Evolutionary conservation across 805 yeast genomes (phyloP).

Genomic region (Candida palmyrensis): DNA sequence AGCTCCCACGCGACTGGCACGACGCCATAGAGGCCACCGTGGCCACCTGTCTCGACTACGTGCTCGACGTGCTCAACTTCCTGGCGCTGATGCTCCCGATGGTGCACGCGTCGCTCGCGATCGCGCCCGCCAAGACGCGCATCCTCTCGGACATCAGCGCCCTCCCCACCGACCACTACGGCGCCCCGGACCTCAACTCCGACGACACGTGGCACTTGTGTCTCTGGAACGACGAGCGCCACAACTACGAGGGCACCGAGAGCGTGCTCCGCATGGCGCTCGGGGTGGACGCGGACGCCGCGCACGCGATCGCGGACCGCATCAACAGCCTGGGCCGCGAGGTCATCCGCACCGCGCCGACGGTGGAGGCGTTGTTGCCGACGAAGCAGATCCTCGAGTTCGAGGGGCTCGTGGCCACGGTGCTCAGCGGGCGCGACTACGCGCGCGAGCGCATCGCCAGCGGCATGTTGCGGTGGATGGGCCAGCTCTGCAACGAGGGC

Average conservation of each 20-base stretch:
- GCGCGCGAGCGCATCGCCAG: conserved; percentile 43
- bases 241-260: conserved; percentile 53
- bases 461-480: conserved; percentile 48
- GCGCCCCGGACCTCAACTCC: conserved; percentile 28
- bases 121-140: conserved; percentile 16
- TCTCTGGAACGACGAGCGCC: conserved; percentile 79
- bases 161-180: conserved; percentile 28
- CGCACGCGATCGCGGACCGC: conserved; percentile 33
- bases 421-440: conserved; percentile 47
- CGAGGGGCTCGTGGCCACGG: conserved; percentile 52
- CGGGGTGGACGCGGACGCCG: conserved; percentile 17
- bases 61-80: conserved; percentile 39
- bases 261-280: conserved; percentile 37
- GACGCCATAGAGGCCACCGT: conserved; percentile 22
- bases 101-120: conserved; percentile 25
- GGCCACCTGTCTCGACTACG: conserved; percentile 33
- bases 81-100: conserved; percentile 36
- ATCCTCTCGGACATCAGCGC: conserved; percentile 25
- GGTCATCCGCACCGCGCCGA: conserved; percentile 31
- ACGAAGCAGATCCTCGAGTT: conserved; percentile 36
- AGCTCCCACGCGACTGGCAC: conserved; percentile 10
- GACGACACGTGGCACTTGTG: conserved; percentile 39
- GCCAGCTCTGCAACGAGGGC: conserved; percentile 24
- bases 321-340: conserved; percentile 51
- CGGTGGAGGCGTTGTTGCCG: conserved; percentile 17